phyloP scores from a whole-genome alignment of 1,284 basidiomycete species.

The Gomphus sp. region DNA sequence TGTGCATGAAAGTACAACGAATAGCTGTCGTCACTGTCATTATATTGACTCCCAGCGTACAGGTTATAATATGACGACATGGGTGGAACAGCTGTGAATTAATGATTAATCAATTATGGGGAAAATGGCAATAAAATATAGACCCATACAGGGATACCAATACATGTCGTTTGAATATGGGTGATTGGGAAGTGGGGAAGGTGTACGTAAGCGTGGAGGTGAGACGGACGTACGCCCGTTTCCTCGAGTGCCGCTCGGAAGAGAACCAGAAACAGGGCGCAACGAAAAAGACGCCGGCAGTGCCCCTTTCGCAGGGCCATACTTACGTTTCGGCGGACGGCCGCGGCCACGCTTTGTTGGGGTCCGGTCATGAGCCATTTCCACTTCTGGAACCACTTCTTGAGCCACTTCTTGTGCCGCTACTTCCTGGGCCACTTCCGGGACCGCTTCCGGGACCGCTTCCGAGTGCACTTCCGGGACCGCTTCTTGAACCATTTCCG shows the following conservation, averaged over 20 bases:
- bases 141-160: not conserved
- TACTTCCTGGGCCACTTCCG: too few relatives aligned
- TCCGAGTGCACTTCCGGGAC: too few relatives aligned
- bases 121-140: not conserved
- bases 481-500: too few relatives aligned
- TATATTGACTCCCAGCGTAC: conserved; percentile 6
- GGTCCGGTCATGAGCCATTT: too few relatives aligned
- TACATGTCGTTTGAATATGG: conserved; percentile 2
- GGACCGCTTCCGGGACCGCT: too few relatives aligned
- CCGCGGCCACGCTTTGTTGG: conserved; percentile 3
- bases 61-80: not conserved
- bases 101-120: not conserved
- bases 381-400: too few relatives aligned
- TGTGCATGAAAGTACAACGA: conserved; percentile 6
- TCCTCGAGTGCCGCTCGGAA: not conserved
- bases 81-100: not conserved
- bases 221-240: not conserved
- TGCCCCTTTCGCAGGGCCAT: not conserved
- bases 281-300: not conserved
- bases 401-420: too few relatives aligned
- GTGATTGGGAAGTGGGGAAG: conserved; percentile 2
- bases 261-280: not conserved
- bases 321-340: conserved; percentile 5
- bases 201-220: not conserved
- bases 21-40: conserved; percentile 5